phyloP scores from a whole-genome alignment of 2,329 filamentous ascomycete genomes.

The Diaporthe batatas region DNA sequence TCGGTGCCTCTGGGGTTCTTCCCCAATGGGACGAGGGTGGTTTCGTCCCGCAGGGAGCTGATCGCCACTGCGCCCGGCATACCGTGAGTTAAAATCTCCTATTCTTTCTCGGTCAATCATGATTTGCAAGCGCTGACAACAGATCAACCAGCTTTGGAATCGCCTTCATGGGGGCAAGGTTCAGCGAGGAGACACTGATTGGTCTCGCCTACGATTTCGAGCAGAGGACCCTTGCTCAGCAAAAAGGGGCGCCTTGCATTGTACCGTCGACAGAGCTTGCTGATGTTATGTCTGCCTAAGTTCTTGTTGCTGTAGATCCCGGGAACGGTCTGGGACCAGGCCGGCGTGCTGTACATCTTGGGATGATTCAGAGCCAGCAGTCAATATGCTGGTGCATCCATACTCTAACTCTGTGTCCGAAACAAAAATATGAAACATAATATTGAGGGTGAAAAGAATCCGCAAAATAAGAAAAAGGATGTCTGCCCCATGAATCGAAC shows the following conservation, averaged over 20 bases:
- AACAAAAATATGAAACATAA: neutral
- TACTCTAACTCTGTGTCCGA: neutral
- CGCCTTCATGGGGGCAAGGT: conserved; percentile 70
- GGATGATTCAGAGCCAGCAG: neutral
- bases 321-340: accelerated
- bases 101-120: too few species aligned
- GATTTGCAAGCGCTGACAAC: neutral
- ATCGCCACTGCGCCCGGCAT: conserved; percentile 30
- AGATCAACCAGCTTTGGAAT: conserved; percentile 63
- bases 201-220: conserved; percentile 78
- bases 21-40: conserved; percentile 23
- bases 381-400: neutral
- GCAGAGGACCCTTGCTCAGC: conserved; percentile 61
- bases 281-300: conserved; percentile 41
- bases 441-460: neutral
- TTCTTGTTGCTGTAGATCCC: neutral
- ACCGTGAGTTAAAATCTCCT: neutral
- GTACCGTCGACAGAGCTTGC: conserved; percentile 51
- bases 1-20: conserved; percentile 29
- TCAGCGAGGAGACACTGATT: conserved; percentile 71
- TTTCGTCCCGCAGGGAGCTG: conserved; percentile 10
- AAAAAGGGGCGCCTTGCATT: conserved; percentile 48
- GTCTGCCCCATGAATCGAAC: conserved; percentile 36
- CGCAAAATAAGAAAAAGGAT: neutral
- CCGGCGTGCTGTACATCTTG: neutral